Percentiles rank a stretch among this genome's conserved stretches.
These are phyloP conservation scores for Ogataea trehalophila DNA, from an alignment of 805 yeast genomes.

Conservation along the genomic window DNA sequence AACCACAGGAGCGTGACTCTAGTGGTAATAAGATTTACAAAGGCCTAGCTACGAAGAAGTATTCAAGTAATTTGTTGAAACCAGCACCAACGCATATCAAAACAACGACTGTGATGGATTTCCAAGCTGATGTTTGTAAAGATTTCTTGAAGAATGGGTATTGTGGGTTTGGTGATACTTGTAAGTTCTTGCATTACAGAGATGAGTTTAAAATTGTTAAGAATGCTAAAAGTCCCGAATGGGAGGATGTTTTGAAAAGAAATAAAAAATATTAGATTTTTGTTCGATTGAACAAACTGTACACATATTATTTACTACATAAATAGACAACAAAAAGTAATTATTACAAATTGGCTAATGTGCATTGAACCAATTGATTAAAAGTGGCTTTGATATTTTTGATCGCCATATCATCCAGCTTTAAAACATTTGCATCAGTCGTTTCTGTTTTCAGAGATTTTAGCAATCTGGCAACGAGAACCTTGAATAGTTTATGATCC, in stretches of 20 bases:
- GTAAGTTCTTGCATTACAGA: constrained; percentile 88
- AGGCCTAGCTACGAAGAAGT: constrained; percentile 19
- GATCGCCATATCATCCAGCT: constrained; percentile 1
- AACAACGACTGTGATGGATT: constrained; percentile 71
- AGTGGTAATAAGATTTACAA: constrained; percentile 25
- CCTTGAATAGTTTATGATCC: constrained; percentile 6
- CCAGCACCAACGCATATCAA: constrained; percentile 43
- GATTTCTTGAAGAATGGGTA: constrained; percentile 88
- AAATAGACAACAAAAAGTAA: too few species aligned
- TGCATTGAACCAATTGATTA: constrained; percentile 7
- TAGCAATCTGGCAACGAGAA: constrained; percentile 11
- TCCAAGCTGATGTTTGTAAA: constrained; percentile 91
- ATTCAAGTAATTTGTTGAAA: constrained; percentile 14
- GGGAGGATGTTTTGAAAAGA: constrained; percentile 47
- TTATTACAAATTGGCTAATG: not conserved
- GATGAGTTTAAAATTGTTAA: constrained; percentile 66
- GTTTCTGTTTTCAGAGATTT: not conserved
- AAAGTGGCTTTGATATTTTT: constrained; percentile 6
- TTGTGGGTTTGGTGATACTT: constrained; percentile 96
- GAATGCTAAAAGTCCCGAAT: constrained; percentile 42
- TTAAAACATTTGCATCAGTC: not conserved
- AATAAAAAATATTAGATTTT: constrained; percentile 17
- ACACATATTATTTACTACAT: not conserved
- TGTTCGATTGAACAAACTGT: not conserved
- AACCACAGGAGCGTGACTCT: constrained; percentile 12